A percentile compares a stretch with the other conserved stretches of the same genome.
These are phyloP conservation scores for Acrodontium crateriforme DNA, from an alignment of 2,329 filamentous ascomycete species.

Conservation along the genomic window DNA sequence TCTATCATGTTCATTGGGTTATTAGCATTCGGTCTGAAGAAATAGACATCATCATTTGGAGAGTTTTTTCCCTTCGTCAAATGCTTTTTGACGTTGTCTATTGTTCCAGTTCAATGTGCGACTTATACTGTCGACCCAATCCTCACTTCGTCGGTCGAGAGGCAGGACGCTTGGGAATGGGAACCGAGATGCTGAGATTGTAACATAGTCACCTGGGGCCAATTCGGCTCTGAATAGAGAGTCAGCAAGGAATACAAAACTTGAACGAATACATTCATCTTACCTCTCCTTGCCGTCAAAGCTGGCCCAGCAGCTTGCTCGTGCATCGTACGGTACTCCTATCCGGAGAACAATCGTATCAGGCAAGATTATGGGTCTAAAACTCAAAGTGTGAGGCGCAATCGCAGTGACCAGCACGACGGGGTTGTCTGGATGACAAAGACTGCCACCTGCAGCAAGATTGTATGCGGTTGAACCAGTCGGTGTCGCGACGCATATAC, in stretches of 20 bases:
- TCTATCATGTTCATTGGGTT: no score
- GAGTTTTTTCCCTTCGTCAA: conserved; percentile 25
- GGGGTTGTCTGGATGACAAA: conserved; percentile 92
- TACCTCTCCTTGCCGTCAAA: conserved; percentile 83
- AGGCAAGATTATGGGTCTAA: conserved; percentile 89
- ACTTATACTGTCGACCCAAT: conserved; percentile 72
- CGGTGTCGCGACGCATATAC: conserved; percentile 84
- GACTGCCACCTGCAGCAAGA: conserved; percentile 82
- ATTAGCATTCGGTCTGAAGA: no score
- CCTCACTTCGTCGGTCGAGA: conserved; percentile 54
- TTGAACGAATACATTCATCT: no score
- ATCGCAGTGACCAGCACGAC: conserved; percentile 91
- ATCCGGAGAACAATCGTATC: conserved; percentile 89
- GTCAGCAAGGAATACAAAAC: background rate
- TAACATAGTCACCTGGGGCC: conserved; percentile 67
- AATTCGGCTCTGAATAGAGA: conserved; percentile 41
- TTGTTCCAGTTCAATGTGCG: conserved; percentile 73
- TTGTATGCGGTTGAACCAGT: conserved; percentile 95
- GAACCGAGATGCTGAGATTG: conserved; percentile 65
- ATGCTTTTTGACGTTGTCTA: conserved; percentile 59
- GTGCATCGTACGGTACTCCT: conserved; percentile 86
- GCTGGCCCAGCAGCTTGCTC: conserved; percentile 88
- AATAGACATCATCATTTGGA: no score
- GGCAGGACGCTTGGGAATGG: conserved; percentile 68
- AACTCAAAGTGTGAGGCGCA: conserved; percentile 86